These are phyloP conservation scores for Prunus fruticosa DNA, from an alignment of 306 rosid species.

Conservation along the genomic window DNA sequence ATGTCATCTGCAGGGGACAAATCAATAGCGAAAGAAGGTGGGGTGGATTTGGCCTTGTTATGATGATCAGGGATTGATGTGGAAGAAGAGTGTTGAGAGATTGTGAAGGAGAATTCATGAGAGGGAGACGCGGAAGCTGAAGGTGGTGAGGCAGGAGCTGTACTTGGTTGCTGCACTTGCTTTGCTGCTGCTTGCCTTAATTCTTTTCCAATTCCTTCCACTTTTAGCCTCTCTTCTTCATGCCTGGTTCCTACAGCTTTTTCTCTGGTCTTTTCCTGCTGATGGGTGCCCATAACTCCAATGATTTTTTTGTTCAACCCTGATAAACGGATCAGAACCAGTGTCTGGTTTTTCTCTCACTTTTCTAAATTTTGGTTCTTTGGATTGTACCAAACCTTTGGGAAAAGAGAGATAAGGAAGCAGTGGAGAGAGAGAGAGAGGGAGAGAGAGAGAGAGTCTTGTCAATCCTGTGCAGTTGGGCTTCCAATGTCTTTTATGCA, in stretches of 20 bases:
- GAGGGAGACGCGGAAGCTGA: constrained; percentile 77
- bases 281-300: constrained; percentile 54
- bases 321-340: constrained; percentile 26
- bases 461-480: constrained; percentile 35
- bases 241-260: constrained; percentile 23
- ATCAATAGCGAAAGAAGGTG: constrained; percentile 65
- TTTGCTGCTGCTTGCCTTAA: constrained; percentile 1
- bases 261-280: constrained; percentile 38
- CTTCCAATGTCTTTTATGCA: constrained; percentile 42
- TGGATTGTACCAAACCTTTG: constrained; percentile 28
- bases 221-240: constrained; percentile 23
- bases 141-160: constrained; percentile 48
- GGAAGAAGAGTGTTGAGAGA: constrained; percentile 64
- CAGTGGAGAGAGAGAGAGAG: constrained; percentile 33
- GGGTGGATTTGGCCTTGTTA: constrained; percentile 28
- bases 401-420: constrained; percentile 39
- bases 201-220: background rate
- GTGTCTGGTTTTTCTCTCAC: constrained; percentile 15
- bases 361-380: constrained; percentile 25
- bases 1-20: constrained; percentile 95
- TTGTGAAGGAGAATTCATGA: constrained; percentile 92
- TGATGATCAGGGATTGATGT: constrained; percentile 32
- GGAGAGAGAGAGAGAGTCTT: constrained; percentile 23
- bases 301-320: constrained; percentile 25
- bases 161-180: constrained; percentile 15